Base-by-base conservation (phyloP, 352 stramenopile species). In the Phytophthora tubulina region DNA sequence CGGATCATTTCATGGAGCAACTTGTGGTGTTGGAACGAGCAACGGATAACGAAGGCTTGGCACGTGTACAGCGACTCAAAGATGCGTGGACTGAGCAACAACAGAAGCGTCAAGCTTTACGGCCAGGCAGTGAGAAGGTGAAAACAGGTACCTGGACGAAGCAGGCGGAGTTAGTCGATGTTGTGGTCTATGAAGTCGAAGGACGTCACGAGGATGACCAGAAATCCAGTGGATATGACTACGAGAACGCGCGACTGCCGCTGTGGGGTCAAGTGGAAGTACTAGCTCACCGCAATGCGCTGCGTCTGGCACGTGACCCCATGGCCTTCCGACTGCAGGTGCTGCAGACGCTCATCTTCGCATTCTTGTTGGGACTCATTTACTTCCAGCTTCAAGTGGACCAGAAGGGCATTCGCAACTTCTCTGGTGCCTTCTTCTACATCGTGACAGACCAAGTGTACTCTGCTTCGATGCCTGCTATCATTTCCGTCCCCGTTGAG, bases 1-100 rank as follows among this genome's bases (percentile, higher is more conserved):
- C 79, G 0, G 80, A 87, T 30, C 81, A 79, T 48, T 85, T 87
- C 49, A 85, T 85, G 75, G 64, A 77, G 42, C 75, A 85, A 33
- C 75, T 87, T 46, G 78, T 84, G 6, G 73, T 85, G 13, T 21
- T 85, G 17, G 76, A 85, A 14, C 50, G 68, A 54, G 50, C 78
- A 14, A 79, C 67, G 0, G 79, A 86, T 35, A 50, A 39, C 10
- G 56, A 58, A 45, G 78, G 75, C 0, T 62, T 81, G 14, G 66
- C 63, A 0, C 73, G 76, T 8, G 59, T 84, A 3, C 63, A 84
- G 30, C 30, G 49, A 15, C 51, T 86, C 3, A 75, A 81, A 50
- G 53, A 80, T 13, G 39, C 41, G 0, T 86, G 77, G 73, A 32
- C 15, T 7, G 57, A 61, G 11, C n/a, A 50, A 10, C 64, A 73